Percentiles rank a stretch among this genome's conserved stretches.
Conservation (phyloP, 441 rosid genomes). For the Pelargonium australe region DNA sequence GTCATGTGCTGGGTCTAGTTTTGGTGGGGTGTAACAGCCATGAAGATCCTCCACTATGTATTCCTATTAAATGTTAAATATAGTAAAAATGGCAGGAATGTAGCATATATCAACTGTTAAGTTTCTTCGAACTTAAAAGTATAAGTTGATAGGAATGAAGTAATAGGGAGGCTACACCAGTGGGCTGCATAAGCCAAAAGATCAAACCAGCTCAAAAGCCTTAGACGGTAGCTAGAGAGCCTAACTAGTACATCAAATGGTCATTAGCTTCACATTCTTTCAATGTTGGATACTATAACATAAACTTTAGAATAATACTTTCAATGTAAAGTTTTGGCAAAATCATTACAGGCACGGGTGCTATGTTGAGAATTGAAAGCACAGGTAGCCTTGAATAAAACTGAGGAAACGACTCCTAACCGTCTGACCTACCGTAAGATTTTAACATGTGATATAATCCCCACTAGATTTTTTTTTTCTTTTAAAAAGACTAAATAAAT, state of each 20-base stretch:
- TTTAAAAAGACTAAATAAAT: background rate
- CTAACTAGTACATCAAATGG: too few species aligned
- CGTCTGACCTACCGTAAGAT: background rate
- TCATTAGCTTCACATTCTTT: too few species aligned
- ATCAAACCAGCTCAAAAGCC: too few species aligned
- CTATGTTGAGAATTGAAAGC: background rate
- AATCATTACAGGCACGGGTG: background rate
- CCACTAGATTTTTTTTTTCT: too few species aligned
- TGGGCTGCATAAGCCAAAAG: too few species aligned
- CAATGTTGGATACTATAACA: background rate
- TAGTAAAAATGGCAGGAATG: conserved; percentile 1
- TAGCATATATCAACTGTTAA: background rate
- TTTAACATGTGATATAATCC: background rate
- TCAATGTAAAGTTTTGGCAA: background rate
- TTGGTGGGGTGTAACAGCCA: conserved; percentile 71
- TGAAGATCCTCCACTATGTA: conserved; percentile 87
- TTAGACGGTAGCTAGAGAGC: too few species aligned
- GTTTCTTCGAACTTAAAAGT: too few species aligned
- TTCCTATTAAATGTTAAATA: conserved; percentile 35
- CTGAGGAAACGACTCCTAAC: background rate
- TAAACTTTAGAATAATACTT: background rate
- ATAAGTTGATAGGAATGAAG: too few species aligned
- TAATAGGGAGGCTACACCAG: too few species aligned
- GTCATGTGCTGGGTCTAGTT: conserved; percentile 75
- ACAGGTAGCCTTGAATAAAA: background rate